Evolutionary conservation across 306 rosid species (phyloP).

Genomic region (Acacia crassicarpa): DNA sequence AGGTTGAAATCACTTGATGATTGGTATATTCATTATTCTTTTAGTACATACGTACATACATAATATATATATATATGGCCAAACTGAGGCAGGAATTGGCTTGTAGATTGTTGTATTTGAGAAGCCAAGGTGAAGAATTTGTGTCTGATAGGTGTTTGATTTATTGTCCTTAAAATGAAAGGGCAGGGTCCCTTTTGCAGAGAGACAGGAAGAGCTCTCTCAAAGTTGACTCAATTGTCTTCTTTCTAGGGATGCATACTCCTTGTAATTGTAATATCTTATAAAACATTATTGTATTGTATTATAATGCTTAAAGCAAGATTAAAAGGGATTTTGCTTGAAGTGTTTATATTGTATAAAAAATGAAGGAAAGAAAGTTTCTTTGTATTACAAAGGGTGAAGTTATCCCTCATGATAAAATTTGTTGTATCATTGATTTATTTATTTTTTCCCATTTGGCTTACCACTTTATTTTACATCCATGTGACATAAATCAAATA

Average conservation of each 20-base stretch:
- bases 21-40: conserved; percentile 6
- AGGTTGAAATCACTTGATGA: conserved; percentile 16
- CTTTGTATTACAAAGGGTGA: neutral
- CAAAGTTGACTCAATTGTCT: conserved; percentile 2
- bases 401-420: conserved; percentile 1
- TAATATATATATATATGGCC: neutral
- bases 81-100: neutral
- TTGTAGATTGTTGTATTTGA: neutral
- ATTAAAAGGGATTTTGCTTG: conserved; percentile 34
- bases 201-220: conserved; percentile 1
- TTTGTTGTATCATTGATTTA: neutral
- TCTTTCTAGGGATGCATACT: conserved; percentile 16
- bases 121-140: conserved; percentile 5
- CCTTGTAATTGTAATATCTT: neutral
- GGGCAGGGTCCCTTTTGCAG: conserved; percentile 29
- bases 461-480: neutral
- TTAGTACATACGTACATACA: neutral
- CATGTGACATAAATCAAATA: neutral
- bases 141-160: conserved; percentile 19
- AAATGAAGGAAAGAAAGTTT: neutral
- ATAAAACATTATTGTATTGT: conserved; percentile 12
- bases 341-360: conserved; percentile 29
- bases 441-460: neutral
- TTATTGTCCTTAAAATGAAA: conserved; percentile 30
- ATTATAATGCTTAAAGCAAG: conserved; percentile 13